phyloP scores from a whole-genome alignment of 768 basidiomycete species.

The Xerocomellus chrysenteron region DNA sequence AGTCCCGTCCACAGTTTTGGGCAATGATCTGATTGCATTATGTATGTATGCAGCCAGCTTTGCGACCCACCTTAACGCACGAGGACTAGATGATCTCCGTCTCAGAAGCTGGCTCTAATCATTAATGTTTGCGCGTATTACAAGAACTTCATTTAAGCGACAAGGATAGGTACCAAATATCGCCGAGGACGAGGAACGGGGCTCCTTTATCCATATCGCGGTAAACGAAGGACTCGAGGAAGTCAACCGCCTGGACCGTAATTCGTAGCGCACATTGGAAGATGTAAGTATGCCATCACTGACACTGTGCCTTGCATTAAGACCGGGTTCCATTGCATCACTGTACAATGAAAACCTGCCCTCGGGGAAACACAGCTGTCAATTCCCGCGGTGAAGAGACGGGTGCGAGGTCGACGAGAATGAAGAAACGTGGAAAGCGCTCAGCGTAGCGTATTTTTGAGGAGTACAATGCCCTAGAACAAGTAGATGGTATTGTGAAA shows the following conservation, averaged over 20 bases:
- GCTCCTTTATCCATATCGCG: constrained; percentile 17
- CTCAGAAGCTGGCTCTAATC: constrained; percentile 9
- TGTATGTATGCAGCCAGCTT: constrained; percentile 13
- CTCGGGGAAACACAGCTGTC: constrained; percentile 9
- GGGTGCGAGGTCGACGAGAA: constrained; percentile 7
- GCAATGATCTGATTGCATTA: constrained; percentile 10
- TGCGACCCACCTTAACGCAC: constrained; percentile 32
- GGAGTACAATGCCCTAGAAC: constrained; percentile 1
- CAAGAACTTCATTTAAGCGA: constrained; percentile 6
- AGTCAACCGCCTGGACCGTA: background rate
- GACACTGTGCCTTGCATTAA: constrained; percentile 14
- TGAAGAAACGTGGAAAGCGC: constrained; percentile 13
- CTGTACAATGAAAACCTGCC: constrained; percentile 27
- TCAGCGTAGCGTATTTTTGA: background rate
- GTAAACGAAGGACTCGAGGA: constrained; percentile 11
- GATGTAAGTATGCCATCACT: constrained; percentile 8
- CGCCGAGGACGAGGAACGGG: constrained; percentile 5
- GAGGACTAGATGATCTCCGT: constrained; percentile 28
- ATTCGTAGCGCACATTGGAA: constrained; percentile 10
- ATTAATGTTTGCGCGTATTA: constrained; percentile 10
- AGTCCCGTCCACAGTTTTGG: background rate
- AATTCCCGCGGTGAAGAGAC: constrained; percentile 7
- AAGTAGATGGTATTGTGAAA: constrained; percentile 1
- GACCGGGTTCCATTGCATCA: constrained; percentile 26
- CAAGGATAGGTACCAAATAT: constrained; percentile 8